phyloP scores from a whole-genome alignment of 805 yeast species.

The Wickerhamomyces alni region DNA sequence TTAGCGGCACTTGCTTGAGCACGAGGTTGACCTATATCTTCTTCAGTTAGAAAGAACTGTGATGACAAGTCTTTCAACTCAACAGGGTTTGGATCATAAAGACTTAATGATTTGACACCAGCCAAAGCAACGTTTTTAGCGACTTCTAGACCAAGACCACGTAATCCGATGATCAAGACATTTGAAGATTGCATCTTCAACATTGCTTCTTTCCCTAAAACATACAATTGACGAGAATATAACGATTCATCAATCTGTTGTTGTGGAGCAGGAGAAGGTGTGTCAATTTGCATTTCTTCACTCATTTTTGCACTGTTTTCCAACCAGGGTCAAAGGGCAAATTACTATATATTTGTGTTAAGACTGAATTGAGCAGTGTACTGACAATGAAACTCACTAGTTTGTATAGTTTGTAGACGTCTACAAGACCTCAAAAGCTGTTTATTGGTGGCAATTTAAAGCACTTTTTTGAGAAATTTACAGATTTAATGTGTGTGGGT shows the following conservation, averaged over 20 bases:
- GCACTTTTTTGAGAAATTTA: not conserved
- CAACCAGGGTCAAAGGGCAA: not conserved
- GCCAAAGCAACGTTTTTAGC: constrained; percentile 96
- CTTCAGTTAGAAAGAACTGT: constrained; percentile 73
- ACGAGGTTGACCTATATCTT: constrained; percentile 73
- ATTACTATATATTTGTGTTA: not conserved
- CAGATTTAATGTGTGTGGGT: too few species aligned
- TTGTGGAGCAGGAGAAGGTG: constrained; percentile 26
- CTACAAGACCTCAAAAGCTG: not conserved
- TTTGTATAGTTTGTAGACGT: too few species aligned
- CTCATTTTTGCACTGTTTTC: constrained; percentile 10
- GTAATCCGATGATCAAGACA: constrained; percentile 84
- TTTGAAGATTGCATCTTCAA: constrained; percentile 90
- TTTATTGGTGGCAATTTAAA: not conserved
- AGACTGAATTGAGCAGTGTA: not conserved
- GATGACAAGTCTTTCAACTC: constrained; percentile 71
- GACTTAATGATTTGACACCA: constrained; percentile 86
- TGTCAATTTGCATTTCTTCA: constrained; percentile 38
- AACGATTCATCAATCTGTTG: constrained; percentile 83
- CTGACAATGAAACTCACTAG: not conserved
- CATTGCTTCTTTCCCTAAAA: constrained; percentile 97
- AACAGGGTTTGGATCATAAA: constrained; percentile 76
- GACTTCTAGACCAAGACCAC: constrained; percentile 92
- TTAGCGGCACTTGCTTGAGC: constrained; percentile 64
- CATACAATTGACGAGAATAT: constrained; percentile 95